Percentiles rank a stretch among this genome's conserved stretches.
phyloP scores from a whole-genome alignment of 768 basidiomycete species.

The Hysterangium stoloniferum region DNA sequence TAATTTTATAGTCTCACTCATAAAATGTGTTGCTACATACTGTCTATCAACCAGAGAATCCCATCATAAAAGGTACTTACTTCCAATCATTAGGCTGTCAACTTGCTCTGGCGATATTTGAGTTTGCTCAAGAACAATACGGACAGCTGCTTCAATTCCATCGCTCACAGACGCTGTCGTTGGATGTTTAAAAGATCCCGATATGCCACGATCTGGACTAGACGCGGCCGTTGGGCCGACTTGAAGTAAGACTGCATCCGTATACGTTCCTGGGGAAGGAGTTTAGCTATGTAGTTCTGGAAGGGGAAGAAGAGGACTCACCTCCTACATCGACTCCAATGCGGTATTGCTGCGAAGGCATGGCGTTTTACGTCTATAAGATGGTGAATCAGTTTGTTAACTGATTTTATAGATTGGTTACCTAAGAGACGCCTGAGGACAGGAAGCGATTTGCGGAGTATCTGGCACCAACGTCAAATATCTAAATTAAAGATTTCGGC shows the following conservation, averaged over 20 bases:
- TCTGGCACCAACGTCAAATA: no score
- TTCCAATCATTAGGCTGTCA: conserved; percentile 47
- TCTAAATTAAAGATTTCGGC: no score
- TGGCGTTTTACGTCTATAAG: no score
- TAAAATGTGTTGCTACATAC: conserved; percentile 7
- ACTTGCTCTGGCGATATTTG: conserved; percentile 31
- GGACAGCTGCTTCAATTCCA: conserved; percentile 49
- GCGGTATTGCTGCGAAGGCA: conserved; percentile 9
- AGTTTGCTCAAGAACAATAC: conserved; percentile 34
- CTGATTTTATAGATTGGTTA: no score
- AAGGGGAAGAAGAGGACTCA: background rate
- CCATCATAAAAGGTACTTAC: conserved; percentile 22
- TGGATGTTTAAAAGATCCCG: conserved; percentile 36
- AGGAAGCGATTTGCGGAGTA: no score
- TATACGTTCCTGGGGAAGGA: conserved; percentile 23
- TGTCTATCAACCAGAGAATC: background rate
- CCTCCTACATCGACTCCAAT: conserved; percentile 18
- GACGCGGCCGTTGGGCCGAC: conserved; percentile 24
- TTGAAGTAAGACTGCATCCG: conserved; percentile 33
- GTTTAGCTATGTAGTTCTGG: conserved; percentile 15
- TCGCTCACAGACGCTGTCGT: conserved; percentile 52
- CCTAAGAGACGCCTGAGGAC: no score
- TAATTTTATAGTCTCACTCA: background rate
- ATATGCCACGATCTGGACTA: conserved; percentile 28
- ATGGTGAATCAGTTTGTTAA: no score